Evolutionary conservation across 2,329 filamentous ascomycete species (phyloP).

Genomic region (Achaetomium macrosporum): DNA sequence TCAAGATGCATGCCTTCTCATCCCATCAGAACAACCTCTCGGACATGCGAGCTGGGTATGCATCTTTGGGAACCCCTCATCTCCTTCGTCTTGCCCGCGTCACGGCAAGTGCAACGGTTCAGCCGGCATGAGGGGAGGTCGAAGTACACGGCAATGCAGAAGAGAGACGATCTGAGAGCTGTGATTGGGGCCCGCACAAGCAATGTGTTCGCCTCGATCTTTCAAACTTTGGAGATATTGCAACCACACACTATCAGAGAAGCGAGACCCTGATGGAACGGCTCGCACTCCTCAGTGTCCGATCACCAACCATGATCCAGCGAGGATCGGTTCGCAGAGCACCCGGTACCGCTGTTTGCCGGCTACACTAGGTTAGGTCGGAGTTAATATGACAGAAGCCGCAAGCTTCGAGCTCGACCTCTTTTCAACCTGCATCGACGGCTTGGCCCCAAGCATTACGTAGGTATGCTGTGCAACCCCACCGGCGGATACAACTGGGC

Average conservation of each 20-base stretch:
- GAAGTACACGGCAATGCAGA: slow-evolving; percentile 14
- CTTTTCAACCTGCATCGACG: background rate
- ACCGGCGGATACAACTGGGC: slow-evolving; percentile 15
- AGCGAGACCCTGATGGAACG: background rate
- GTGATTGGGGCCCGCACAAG: slow-evolving; percentile 20
- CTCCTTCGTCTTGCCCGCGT: slow-evolving; percentile 1
- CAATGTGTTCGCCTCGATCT: background rate
- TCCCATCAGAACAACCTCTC: background rate
- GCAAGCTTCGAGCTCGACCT: background rate
- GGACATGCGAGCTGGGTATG: slow-evolving; percentile 7
- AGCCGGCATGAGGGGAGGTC: slow-evolving; percentile 1
- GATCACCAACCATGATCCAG: background rate
- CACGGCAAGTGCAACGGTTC: slow-evolving; percentile 2
- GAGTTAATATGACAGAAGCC: background rate
- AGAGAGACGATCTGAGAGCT: background rate
- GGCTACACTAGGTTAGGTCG: background rate
- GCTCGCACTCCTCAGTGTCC: background rate
- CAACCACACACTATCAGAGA: background rate
- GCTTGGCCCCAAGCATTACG: too few relatives aligned
- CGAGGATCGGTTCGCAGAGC: too few relatives aligned
- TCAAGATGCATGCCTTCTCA: slow-evolving; percentile 1
- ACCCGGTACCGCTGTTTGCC: too few relatives aligned
- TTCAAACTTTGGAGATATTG: background rate
- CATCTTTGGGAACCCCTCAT: slow-evolving; percentile 24
- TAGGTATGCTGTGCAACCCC: slow-evolving; percentile 5